A percentile compares a stretch with the other conserved stretches of the same genome.
Conservation (phyloP, 441 rosid species). For the Arabidopsis lyrata region DNA sequence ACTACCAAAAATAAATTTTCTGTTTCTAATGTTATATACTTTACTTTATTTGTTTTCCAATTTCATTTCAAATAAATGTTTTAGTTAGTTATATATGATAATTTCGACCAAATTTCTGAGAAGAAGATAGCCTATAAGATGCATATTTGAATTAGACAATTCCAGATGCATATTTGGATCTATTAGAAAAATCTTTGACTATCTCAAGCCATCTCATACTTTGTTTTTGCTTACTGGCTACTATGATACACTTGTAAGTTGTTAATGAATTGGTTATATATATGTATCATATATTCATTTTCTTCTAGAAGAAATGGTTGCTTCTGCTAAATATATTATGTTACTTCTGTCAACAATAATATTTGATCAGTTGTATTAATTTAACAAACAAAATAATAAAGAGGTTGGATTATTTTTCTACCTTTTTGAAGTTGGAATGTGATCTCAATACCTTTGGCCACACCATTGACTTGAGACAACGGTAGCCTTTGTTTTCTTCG, state of each 20-base stretch:
- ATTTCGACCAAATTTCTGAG: background rate
- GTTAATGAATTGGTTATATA: constrained; percentile 35
- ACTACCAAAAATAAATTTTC: background rate
- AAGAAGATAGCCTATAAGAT: background rate
- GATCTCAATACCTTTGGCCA: constrained; percentile 27
- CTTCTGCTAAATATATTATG: constrained; percentile 36
- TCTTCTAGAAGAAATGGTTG: constrained; percentile 47
- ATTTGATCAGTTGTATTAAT: constrained; percentile 21
- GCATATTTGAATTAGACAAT: constrained; percentile 7
- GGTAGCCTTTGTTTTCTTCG: constrained; percentile 31
- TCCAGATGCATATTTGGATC: constrained; percentile 29
- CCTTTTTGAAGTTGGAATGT: constrained; percentile 27
- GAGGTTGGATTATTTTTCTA: background rate
- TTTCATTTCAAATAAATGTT: background rate
- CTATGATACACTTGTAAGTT: constrained; percentile 39
- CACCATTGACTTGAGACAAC: constrained; percentile 43
- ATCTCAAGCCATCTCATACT: constrained; percentile 39
- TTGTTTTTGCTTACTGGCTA: constrained; percentile 1
- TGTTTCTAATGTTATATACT: background rate
- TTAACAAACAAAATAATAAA: background rate
- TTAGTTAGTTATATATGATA: constrained; percentile 11
- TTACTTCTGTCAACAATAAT: constrained; percentile 15
- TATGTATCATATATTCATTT: constrained; percentile 42
- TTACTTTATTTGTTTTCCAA: background rate
- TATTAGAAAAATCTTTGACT: constrained; percentile 32